phyloP scores from a whole-genome alignment of 352 stramenopile genomes.

The Pythium diclinum region DNA sequence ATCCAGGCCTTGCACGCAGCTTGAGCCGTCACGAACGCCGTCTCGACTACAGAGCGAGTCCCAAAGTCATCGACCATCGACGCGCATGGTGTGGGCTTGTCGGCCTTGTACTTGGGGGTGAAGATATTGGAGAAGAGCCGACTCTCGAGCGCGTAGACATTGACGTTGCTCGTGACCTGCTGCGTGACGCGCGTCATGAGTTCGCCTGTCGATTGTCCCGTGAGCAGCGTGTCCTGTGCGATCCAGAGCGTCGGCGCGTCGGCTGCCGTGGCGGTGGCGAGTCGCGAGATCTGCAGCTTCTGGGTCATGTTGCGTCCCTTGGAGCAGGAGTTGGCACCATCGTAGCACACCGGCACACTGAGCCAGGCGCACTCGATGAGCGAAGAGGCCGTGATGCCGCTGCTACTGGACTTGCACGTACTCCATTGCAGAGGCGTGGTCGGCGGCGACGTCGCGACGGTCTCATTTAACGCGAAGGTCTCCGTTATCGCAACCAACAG shows the following conservation, averaged over 20 bases:
- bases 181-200: background rate
- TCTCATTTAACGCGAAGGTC: background rate
- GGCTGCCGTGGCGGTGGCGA: background rate
- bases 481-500: background rate
- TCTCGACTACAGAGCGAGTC: background rate
- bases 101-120: background rate
- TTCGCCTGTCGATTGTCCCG: background rate
- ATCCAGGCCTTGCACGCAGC: background rate
- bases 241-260: constrained; percentile 1
- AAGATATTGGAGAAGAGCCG: background rate
- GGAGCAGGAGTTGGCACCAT: background rate
- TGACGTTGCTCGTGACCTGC: background rate
- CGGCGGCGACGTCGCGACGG: background rate
- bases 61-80: background rate
- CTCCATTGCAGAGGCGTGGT: background rate
- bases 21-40: background rate
- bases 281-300: background rate
- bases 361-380: background rate
- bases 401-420: background rate
- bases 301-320: background rate
- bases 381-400: background rate
- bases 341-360: background rate
- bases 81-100: background rate
- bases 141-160: background rate
- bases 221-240: background rate